Conservation (phyloP, 352 stramenopile genomes). For the Phytophthora cryptogea region DNA sequence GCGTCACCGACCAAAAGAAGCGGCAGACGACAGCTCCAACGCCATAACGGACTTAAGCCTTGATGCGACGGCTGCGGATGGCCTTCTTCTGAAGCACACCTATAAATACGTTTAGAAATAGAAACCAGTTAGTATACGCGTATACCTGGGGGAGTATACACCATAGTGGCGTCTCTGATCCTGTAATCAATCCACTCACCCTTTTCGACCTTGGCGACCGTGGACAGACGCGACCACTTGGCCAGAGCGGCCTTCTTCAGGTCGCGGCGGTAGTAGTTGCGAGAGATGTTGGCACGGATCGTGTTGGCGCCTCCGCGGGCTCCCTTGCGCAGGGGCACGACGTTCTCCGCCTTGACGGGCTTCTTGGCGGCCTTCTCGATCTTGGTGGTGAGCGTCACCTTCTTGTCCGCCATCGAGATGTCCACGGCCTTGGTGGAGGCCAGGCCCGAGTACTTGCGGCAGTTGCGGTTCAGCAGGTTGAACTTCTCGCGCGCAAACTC, state of each 20-base stretch:
- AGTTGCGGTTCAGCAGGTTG: constrained; percentile 96
- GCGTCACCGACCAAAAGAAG: constrained; percentile 10
- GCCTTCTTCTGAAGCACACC: constrained; percentile 82
- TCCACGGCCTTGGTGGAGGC: constrained; percentile 93
- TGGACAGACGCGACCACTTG: constrained; percentile 87
- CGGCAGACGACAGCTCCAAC: constrained; percentile 19
- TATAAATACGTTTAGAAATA: constrained; percentile 12
- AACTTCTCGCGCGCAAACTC: constrained; percentile 95
- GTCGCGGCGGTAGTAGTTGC: constrained; percentile 88
- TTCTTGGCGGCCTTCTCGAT: constrained; percentile 74
- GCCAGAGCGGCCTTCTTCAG: constrained; percentile 85
- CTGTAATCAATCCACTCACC: constrained; percentile 37
- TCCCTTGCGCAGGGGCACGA: constrained; percentile 83
- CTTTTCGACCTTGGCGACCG: constrained; percentile 90
- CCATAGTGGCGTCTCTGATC: no score
- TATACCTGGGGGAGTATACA: background rate
- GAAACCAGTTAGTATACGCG: constrained; percentile 2
- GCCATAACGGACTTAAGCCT: constrained; percentile 56
- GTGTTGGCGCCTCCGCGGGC: constrained; percentile 82
- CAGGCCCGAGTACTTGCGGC: constrained; percentile 97
- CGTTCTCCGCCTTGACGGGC: constrained; percentile 73
- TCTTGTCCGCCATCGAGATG: constrained; percentile 89
- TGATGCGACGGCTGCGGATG: constrained; percentile 82
- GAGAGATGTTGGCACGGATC: constrained; percentile 89
- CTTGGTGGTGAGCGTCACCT: constrained; percentile 86